Conservation (phyloP, 371 early-diverging fungal species). For the Capillidium rhysosporum region DNA sequence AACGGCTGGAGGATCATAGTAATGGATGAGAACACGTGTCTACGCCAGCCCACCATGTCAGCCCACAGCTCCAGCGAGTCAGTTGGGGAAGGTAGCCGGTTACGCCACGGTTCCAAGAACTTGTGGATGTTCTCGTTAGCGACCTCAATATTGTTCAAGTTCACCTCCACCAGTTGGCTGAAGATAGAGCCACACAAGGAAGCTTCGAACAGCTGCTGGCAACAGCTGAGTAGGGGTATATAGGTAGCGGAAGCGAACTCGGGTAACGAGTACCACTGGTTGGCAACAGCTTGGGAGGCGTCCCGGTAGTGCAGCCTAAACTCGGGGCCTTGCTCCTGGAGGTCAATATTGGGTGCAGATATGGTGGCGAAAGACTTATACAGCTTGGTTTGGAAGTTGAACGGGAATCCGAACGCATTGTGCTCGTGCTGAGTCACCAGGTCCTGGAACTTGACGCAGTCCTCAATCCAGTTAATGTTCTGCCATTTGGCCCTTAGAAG, state of each 20-base stretch:
- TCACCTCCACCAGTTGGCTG: slow-evolving; percentile 49
- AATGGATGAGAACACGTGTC: slow-evolving; percentile 72
- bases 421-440: not conserved
- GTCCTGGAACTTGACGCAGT: not conserved
- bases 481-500: slow-evolving; percentile 83
- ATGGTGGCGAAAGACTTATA: not conserved
- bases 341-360: not conserved
- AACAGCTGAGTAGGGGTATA: slow-evolving; percentile 64
- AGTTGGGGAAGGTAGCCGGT: slow-evolving; percentile 90
- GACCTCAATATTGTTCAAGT: slow-evolving; percentile 55
- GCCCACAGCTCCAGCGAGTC: slow-evolving; percentile 97
- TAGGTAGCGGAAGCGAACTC: slow-evolving; percentile 63
- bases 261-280: slow-evolving; percentile 77
- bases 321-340: slow-evolving; percentile 15
- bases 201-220: slow-evolving; percentile 91
- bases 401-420: not conserved
- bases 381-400: not conserved
- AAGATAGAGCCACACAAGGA: slow-evolving; percentile 82
- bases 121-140: slow-evolving; percentile 76
- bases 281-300: slow-evolving; percentile 65
- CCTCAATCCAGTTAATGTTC: slow-evolving; percentile 32
- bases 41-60: slow-evolving; percentile 93
- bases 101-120: slow-evolving; percentile 88
- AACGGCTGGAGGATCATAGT: slow-evolving; percentile 9
- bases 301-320: slow-evolving; percentile 71